Evolutionary conservation across 345 rosid species (phyloP), one percentile per base, ranked within the genome.

Genomic region (Microthlaspi erraticum): DNA sequence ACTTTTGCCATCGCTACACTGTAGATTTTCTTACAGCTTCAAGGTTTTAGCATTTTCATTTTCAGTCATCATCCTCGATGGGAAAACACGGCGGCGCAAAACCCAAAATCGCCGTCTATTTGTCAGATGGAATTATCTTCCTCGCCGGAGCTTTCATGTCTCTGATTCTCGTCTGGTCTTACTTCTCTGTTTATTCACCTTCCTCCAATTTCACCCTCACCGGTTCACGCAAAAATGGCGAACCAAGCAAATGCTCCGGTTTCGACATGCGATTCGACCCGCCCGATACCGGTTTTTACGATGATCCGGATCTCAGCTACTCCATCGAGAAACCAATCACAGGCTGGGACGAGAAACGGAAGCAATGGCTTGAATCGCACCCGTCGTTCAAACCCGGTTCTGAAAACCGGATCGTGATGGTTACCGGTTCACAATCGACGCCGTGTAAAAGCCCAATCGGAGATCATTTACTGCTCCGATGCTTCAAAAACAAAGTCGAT

Each of bases 401-500:
- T 0, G 63, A 72, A 1, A 88, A 81, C 51, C 78, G 95, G 36
- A 83, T 94, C 7, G 76, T 91, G 10, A 63, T 94, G 49, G 83
- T 94, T 34, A 85, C 99, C 17, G 99, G 99, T 6, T 91, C 99
- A 6, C 99, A 91, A 81, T 66, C 94, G 0, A 20, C 70, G 6
- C 92, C 99, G 37, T 94, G 99, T 74, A 79, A 76, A 80, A 94
- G 88, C 56, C 87, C 88, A 14, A 79, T 85, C 14, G 99, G 99
- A 5, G 99, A 91, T 60, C 96, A 93, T 56, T 62, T 93, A 9
- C 76, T 91, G 18, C 70, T 93, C 39, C 77, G 97, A 10, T 83
- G 81, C 67, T 93, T 93, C 66, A 93, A 91, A 80, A 91, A 93
- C 83, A 93, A 93, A 67, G 97, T 91, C 8, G 97, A 93, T 53